A percentile compares a stretch with the other conserved stretches of the same genome.
Evolutionary conservation across 176 grass and related monocot species (phyloP).

Genomic region (Juncus effusus): DNA sequence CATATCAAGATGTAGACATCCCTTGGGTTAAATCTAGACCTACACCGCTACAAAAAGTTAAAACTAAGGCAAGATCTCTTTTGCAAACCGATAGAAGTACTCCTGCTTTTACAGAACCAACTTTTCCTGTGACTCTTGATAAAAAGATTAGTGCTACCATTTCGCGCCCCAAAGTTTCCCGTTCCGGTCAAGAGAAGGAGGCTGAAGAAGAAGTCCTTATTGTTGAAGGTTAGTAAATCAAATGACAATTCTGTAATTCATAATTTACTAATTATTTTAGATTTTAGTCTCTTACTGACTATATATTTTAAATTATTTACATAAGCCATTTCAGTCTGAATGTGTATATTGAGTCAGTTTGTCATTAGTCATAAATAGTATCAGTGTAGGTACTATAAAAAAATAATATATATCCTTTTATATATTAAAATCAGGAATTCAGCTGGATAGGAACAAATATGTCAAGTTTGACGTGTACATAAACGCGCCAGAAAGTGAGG

Average conservation of each 20-base stretch:
- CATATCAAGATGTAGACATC: conserved; percentile 53
- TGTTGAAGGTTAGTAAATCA: conserved; percentile 37
- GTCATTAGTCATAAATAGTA: no score
- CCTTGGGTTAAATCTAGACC: conserved; percentile 46
- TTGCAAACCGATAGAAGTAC: neutral
- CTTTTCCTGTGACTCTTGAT: conserved; percentile 38
- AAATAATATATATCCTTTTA: neutral
- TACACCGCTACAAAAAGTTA: neutral
- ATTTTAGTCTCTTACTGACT: neutral
- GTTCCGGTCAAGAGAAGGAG: conserved; percentile 42
- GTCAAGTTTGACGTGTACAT: conserved; percentile 75
- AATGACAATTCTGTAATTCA: neutral
- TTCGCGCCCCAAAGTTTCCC: conserved; percentile 30
- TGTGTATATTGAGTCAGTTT: no score
- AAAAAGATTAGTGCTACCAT: conserved; percentile 30
- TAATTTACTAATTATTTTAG: neutral
- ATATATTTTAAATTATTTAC: no score
- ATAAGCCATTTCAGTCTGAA: no score
- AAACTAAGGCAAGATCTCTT: conserved; percentile 15
- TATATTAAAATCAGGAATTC: conserved; percentile 11
- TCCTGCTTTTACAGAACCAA: neutral
- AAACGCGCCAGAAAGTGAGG: conserved; percentile 27
- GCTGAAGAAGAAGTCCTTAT: conserved; percentile 61
- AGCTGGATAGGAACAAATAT: conserved; percentile 30
- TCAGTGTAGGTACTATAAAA: no score